Base-by-base conservation (phyloP, 108 stramenopile genomes). In the Stephanodiscus minutulus region DNA sequence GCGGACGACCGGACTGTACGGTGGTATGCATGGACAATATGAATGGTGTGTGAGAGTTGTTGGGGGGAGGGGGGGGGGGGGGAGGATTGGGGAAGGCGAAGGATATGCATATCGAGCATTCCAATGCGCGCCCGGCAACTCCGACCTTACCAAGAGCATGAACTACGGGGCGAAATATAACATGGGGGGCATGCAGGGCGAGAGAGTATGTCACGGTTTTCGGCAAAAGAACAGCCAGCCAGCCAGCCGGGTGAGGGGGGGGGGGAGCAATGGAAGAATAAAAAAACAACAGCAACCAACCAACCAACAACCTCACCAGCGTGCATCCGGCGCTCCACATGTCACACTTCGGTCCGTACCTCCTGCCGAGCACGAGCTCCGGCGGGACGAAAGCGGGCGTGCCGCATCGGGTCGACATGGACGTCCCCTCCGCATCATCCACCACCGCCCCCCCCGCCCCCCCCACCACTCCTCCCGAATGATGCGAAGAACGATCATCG, bases 301-400 rank as follows among this genome's bases (percentile, higher is more conserved):
- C n/a, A n/a, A 21, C 7, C 15, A 53, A 5, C 2, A 17, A 9
- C 48, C 96, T 92, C 66, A 90, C 97, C 15, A 93, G 54, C 22
- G 98, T 85, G 50, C 97, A 95, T n/a, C 98, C 98, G 20, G 90
- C 74, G 64, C 86, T 86, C 97, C 97, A 99, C 72, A 98, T 86
- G 72, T 99, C 98, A 25, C 89, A 96, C 20, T 83, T 82, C 9
- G 78, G 74, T 10, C 93, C 89, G 64, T 98, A 99, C 20, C 65
- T 74, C 24, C 82, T 75, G 0, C 91, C 87, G 7, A 85, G 68
- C 27, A 97, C 43, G 25, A 98, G 89, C 78, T 98, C 98, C 2
- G 98, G 98, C 0, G 98, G 97, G 15, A 98, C 97, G 76, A 96
- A 97, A 15, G 96, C 94, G 15, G 96, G 96, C 22, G 98, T 98